Conservation (phyloP, 305 asterid genomes). For the Plantago rigida region DNA sequence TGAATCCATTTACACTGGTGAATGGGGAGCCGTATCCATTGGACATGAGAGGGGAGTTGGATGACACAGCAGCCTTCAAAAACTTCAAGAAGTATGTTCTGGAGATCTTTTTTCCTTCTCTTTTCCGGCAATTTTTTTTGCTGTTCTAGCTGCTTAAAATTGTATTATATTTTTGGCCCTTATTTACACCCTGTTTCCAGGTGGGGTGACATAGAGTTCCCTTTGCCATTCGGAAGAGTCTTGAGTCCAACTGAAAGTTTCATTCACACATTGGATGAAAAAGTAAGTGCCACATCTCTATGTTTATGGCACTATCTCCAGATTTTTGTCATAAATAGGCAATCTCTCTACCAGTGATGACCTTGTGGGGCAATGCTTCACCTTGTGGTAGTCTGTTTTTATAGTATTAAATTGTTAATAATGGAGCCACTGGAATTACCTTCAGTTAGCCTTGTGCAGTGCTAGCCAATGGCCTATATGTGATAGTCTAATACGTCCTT, state of each 20-base stretch:
- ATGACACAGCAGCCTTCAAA: conserved; percentile 87
- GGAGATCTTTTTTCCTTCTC: conserved; percentile 3
- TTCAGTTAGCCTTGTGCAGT: too few species aligned
- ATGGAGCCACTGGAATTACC: too few species aligned
- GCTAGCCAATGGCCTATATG: too few species aligned
- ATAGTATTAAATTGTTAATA: too few species aligned
- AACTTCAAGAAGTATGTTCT: conserved; percentile 68
- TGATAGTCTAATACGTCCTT: too few species aligned
- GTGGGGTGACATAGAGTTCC: conserved; percentile 76
- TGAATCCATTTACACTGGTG: conserved; percentile 81
- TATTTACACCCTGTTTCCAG: conserved; percentile 33
- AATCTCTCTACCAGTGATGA: too few species aligned
- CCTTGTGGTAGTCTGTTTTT: too few species aligned
- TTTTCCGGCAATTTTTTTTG: neutral
- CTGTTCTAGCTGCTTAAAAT: conserved; percentile 11
- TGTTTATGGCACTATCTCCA: conserved; percentile 2
- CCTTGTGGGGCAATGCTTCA: too few species aligned
- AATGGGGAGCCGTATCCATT: conserved; percentile 75
- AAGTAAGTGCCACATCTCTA: conserved; percentile 35
- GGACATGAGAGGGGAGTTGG: conserved; percentile 95
- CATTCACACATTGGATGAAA: conserved; percentile 72
- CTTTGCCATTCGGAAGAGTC: conserved; percentile 87
- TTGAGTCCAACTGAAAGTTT: conserved; percentile 72
- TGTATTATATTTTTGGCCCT: conserved; percentile 4
- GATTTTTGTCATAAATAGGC: too few species aligned